These are phyloP conservation scores for Dorcoceras hygrometricum DNA, from an alignment of 257 asterid genomes.

Conservation along the genomic window DNA sequence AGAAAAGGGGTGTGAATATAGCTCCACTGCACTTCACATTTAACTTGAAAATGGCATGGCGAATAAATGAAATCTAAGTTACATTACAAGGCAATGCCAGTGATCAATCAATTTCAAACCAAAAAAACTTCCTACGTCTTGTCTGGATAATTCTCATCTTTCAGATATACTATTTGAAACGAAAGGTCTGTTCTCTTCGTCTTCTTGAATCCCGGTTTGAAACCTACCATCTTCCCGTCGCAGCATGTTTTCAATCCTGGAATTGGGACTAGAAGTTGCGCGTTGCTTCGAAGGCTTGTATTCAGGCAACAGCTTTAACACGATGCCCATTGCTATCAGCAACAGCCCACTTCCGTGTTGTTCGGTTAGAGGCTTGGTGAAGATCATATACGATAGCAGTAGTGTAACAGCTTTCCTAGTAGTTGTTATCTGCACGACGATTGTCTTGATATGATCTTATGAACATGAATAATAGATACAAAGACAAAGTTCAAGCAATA, in stretches of 20 bases:
- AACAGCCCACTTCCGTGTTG: slow-evolving; percentile 77
- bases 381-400: slow-evolving; percentile 73
- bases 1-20: no score
- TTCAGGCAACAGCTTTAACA: slow-evolving; percentile 82
- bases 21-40: no score
- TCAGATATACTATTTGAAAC: slow-evolving; percentile 38
- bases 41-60: no score
- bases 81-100: no score
- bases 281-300: slow-evolving; percentile 37
- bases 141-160: no score
- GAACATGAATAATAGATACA: not conserved
- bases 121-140: no score
- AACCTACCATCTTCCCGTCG: slow-evolving; percentile 29
- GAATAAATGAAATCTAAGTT: no score
- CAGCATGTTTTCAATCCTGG: slow-evolving; percentile 22
- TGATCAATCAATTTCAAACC: no score
- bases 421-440: slow-evolving; percentile 61
- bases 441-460: not conserved
- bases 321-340: slow-evolving; percentile 72
- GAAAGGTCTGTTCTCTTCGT: slow-evolving; percentile 64
- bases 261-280: slow-evolving; percentile 18
- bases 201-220: slow-evolving; percentile 47
- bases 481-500: not conserved
- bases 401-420: slow-evolving; percentile 92
- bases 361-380: slow-evolving; percentile 85